Conservation (phyloP, 305 asterid species). For the Caryopteris hybrid region DNA sequence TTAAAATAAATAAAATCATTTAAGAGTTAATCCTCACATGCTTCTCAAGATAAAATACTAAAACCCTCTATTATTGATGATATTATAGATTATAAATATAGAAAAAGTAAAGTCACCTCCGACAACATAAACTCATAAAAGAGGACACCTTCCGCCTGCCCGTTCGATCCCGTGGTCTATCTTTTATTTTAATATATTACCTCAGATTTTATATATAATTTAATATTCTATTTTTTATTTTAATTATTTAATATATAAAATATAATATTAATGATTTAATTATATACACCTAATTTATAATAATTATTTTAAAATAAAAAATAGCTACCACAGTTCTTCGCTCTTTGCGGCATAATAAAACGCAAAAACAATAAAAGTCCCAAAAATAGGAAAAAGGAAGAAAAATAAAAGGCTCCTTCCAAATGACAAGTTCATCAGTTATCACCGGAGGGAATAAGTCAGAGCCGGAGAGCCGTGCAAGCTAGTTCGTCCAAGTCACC, state of each 20-base stretch:
- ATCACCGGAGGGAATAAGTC: conserved; percentile 21
- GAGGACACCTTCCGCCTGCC: conserved; percentile 15
- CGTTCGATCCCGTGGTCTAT: no score
- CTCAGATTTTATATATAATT: no score
- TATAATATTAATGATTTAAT: no score
- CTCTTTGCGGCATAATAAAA: conserved; percentile 22
- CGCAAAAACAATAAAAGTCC: neutral
- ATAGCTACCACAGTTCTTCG: no score
- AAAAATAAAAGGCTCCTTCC: conserved; percentile 24
- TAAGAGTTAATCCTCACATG: no score
- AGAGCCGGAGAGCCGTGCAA: conserved; percentile 64
- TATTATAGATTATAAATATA: conserved; percentile 35
- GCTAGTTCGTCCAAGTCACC: conserved; percentile 47
- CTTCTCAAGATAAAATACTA: no score
- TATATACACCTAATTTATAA: no score
- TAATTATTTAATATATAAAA: no score
- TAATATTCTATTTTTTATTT: no score
- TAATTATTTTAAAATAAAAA: no score
- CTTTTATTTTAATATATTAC: no score
- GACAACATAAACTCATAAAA: conserved; percentile 38
- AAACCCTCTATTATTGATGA: conserved; percentile 27
- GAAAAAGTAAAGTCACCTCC: conserved; percentile 36
- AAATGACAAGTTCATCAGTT: conserved; percentile 20
- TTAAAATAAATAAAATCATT: no score
- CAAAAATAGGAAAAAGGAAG: neutral